phyloP scores from a whole-genome alignment of 192 early-diverging fungal genomes.

The Entrophospora sp. region DNA sequence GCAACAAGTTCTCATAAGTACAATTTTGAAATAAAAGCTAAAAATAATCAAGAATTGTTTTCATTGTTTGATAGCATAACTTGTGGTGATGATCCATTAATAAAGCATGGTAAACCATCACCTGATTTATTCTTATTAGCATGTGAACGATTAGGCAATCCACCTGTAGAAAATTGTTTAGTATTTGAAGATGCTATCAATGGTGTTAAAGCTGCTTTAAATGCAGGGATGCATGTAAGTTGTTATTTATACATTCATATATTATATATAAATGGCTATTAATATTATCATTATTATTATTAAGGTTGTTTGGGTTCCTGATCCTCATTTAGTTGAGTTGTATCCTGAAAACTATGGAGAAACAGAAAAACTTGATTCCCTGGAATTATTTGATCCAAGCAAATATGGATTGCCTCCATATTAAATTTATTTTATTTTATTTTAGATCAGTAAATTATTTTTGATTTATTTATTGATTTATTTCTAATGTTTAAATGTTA shows the following conservation, averaged over 20 bases:
- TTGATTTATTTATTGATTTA: no score
- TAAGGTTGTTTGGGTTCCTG: constrained; percentile 75
- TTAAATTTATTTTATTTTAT: neutral
- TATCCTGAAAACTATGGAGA: constrained; percentile 38
- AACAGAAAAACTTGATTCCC: constrained; percentile 46
- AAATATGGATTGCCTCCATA: constrained; percentile 54
- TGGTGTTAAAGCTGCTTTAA: constrained; percentile 74
- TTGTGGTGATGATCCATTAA: constrained; percentile 79
- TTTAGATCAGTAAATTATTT: no score
- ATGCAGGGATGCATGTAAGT: constrained; percentile 67
- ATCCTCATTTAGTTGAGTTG: constrained; percentile 45
- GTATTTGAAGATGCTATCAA: constrained; percentile 90
- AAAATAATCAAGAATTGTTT: constrained; percentile 63
- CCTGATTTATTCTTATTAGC: constrained; percentile 80
- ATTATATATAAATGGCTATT: no score
- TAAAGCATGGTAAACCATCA: constrained; percentile 76
- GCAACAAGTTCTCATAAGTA: constrained; percentile 76
- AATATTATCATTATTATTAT: neutral
- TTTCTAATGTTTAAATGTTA: no score
- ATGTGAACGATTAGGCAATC: constrained; percentile 35
- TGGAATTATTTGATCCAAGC: constrained; percentile 60
- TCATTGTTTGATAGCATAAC: constrained; percentile 71
- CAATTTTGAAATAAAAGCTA: constrained; percentile 70
- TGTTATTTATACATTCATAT: neutral
- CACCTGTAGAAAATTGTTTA: constrained; percentile 50